These are phyloP conservation scores for Syzygium malaccense DNA, from an alignment of 441 rosid genomes.

Conservation along the genomic window DNA sequence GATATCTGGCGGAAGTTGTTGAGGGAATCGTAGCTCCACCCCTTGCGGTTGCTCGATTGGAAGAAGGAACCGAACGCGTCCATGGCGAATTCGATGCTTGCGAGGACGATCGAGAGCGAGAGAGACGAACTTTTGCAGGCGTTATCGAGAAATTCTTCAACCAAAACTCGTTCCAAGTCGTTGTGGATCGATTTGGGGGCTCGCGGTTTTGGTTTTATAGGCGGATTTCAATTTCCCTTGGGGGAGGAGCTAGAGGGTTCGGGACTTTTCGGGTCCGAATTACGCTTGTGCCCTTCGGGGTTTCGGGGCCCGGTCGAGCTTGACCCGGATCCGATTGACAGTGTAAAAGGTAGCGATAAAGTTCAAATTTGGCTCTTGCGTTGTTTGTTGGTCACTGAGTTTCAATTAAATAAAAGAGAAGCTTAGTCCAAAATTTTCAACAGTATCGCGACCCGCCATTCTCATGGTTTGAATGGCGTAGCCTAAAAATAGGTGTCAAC, in stretches of 20 bases:
- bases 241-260: not conserved
- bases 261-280: not conserved
- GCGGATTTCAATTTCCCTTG: not conserved
- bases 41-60: not conserved
- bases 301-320: too few relatives aligned
- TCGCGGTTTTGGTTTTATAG: not conserved
- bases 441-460: too few relatives aligned
- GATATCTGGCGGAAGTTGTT: constrained; percentile 17
- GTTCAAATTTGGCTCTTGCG: not conserved
- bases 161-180: not conserved
- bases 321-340: not conserved
- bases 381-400: not conserved
- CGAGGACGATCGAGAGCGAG: not conserved
- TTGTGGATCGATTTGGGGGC: not conserved
- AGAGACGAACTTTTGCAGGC: not conserved
- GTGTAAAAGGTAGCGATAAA: not conserved
- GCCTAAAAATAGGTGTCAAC: too few relatives aligned
- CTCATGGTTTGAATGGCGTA: too few relatives aligned
- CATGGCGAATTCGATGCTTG: constrained; percentile 15
- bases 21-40: constrained; percentile 8
- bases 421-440: too few relatives aligned
- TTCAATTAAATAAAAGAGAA: not conserved
- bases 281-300: not conserved
- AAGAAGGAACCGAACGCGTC: constrained; percentile 51
- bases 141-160: not conserved